Evolutionary conservation across 805 yeast species (phyloP), one percentile per base, ranked within the genome.

Genomic region (Maudiozyma pseudohumilis): DNA sequence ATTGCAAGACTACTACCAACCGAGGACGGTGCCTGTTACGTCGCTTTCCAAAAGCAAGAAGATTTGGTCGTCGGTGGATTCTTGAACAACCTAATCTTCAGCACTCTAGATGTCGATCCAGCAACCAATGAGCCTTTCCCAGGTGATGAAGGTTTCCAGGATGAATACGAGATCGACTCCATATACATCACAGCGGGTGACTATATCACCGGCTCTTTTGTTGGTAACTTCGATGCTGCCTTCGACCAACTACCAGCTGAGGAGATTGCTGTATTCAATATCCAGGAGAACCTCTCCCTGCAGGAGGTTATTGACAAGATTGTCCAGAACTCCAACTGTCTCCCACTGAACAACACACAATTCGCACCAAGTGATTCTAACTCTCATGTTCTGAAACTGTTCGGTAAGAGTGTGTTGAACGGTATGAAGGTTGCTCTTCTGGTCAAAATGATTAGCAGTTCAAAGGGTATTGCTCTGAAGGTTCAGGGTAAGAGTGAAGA

Each of bases 161-260:
- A 92, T 60, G 95, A 88, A 61, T 92, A 89, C 62, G 92, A 80
- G 57, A 74, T 92, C 47, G 96, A 86, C 60, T 81, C 80, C 40
- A 67, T 87, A 52, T 76, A 74, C 40, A 57, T 89, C 39, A 55
- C 42, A 42, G 60, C 92, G 8, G 95, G 95, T 26, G 96, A 87
- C 58, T 89, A 77, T 61, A 69, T 86, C 40, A 62, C 66, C 38
- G 94, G 95, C 36, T 68, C 86, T 18, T 85, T 75, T 57, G 74
- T 80, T 44, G 85, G 92, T 30, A 75, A 78, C 61, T 87, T 87
- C 57, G 74, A 80, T 6, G 66, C 72, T 30, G 65, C 74, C 27
- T 86, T 80, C 68, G 95, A 84, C 50, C 85, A 77, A 60, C 68
- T 88, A 45, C 66, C 72, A 8, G 56, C 65, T 42, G 87, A 83